Conservation (phyloP, 768 basidiomycete species). For the Suillus hirtellus region DNA sequence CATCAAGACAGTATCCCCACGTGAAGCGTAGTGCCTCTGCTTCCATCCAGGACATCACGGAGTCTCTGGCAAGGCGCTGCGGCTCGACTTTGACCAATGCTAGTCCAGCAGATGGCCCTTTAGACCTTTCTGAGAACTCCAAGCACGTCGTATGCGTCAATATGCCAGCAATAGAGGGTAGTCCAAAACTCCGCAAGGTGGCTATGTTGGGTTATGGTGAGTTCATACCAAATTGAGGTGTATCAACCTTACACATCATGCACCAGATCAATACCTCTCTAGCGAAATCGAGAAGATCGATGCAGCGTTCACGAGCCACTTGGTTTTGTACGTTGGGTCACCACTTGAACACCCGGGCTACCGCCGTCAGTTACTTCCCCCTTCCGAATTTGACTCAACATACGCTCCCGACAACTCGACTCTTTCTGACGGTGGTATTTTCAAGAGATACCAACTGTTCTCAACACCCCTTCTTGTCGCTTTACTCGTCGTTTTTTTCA, state of each 20-base stretch:
- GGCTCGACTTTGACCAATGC: constrained; percentile 49
- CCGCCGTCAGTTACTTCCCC: constrained; percentile 42
- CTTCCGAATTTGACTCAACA: constrained; percentile 30
- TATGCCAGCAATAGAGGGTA: constrained; percentile 50
- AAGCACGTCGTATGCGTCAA: constrained; percentile 61
- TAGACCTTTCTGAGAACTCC: constrained; percentile 35
- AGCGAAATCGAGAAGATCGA: constrained; percentile 51
- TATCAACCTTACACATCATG: constrained; percentile 10
- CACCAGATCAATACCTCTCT: constrained; percentile 46
- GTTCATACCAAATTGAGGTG: constrained; percentile 19
- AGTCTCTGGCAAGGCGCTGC: constrained; percentile 53
- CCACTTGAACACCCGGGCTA: constrained; percentile 32
- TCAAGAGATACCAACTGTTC: constrained; percentile 74
- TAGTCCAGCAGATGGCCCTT: constrained; percentile 37
- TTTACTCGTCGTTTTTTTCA: constrained; percentile 64
- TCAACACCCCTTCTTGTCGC: constrained; percentile 71
- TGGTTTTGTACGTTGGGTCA: constrained; percentile 68
- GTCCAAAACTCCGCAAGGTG: constrained; percentile 44
- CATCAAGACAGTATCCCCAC: constrained; percentile 64
- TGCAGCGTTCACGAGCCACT: constrained; percentile 54
- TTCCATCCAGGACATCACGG: constrained; percentile 39
- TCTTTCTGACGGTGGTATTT: constrained; percentile 55
- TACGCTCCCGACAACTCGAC: constrained; percentile 36
- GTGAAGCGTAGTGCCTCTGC: constrained; percentile 35
- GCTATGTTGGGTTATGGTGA: constrained; percentile 57